Evolutionary conservation across 306 rosid genomes (phyloP).

Genomic region (Lupinus albus): DNA sequence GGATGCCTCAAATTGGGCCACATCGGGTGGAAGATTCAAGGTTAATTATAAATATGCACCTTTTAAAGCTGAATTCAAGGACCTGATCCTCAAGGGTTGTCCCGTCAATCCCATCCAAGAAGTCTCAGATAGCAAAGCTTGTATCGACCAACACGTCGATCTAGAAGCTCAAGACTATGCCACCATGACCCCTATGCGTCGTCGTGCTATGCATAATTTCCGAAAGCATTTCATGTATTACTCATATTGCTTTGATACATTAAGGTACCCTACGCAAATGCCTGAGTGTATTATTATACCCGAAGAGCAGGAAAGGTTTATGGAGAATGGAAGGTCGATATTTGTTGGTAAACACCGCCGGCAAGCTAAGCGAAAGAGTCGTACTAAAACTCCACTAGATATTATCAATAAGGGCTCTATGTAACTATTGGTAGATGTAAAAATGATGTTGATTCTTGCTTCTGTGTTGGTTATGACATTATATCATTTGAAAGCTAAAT

Average conservation of each 20-base stretch:
- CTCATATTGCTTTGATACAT: slow-evolving; percentile 76
- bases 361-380: slow-evolving; percentile 55
- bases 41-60: slow-evolving; percentile 88
- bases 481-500: too few species aligned
- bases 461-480: not conserved
- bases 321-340: slow-evolving; percentile 71
- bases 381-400: slow-evolving; percentile 33
- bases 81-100: slow-evolving; percentile 82
- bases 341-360: slow-evolving; percentile 84
- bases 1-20: slow-evolving; percentile 98
- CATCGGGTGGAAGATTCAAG: slow-evolving; percentile 79
- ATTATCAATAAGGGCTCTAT: slow-evolving; percentile 36
- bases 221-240: slow-evolving; percentile 81
- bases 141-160: slow-evolving; percentile 39
- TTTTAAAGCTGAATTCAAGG: slow-evolving; percentile 77
- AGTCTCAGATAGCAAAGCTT: slow-evolving; percentile 30
- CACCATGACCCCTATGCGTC: slow-evolving; percentile 47
- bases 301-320: slow-evolving; percentile 59
- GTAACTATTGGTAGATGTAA: slow-evolving; percentile 46
- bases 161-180: slow-evolving; percentile 60
- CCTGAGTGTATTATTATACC: slow-evolving; percentile 72
- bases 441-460: slow-evolving; percentile 2
- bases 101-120: slow-evolving; percentile 64
- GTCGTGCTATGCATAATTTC: slow-evolving; percentile 65
- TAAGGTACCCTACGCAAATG: slow-evolving; percentile 60